Base-by-base conservation (phyloP, 176 grass and related monocot species). In the Thalia dealbata region DNA sequence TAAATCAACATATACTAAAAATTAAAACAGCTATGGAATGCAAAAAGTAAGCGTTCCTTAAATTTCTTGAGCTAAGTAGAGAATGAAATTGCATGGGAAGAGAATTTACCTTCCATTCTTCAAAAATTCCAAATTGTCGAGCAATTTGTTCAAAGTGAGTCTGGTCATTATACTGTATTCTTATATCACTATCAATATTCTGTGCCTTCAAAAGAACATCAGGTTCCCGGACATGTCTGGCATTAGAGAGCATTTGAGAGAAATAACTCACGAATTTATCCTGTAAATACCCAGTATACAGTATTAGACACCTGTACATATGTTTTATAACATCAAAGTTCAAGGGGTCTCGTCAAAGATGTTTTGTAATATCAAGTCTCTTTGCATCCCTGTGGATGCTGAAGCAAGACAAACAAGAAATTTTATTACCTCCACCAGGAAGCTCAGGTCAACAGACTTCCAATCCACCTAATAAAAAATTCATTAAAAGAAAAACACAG, bases 41-140 rank as follows among this genome's bases (percentile, higher is more conserved):
- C 21, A 38, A 76, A 63, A 38, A 16, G 54, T 60, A 25, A 74
- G 41, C 38, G 61, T 38, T 54, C 28, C 28, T 35, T 35, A 7
- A 19, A 64, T 50, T 48, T 35, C 24, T 3, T 41, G 19, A 62
- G 76, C 23, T 18, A 16, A 22, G 16, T 35, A 28, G 1, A 32
- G 26, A 48, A 43, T 52, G 73, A 81, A 69, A 71, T 29, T 28
- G 27, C 27, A 64, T 71, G 18, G 58, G n/a, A 55, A 62, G 56
- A 70, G 75, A 81, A 71, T 78, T 78, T 61, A 86, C 95, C 90
- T 99, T 99, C 95, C 95, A 99, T 71, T 99, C 95, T 88, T 99
- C 87, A 61, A 99, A 99, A 81, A 93, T 99, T 78, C 90, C 95
- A 78, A 99, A 88, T 70, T 99, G 87, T 12, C 85, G 83, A 79